phyloP scores from a whole-genome alignment of 352 stramenopile species.

The Pythium brassicae region DNA sequence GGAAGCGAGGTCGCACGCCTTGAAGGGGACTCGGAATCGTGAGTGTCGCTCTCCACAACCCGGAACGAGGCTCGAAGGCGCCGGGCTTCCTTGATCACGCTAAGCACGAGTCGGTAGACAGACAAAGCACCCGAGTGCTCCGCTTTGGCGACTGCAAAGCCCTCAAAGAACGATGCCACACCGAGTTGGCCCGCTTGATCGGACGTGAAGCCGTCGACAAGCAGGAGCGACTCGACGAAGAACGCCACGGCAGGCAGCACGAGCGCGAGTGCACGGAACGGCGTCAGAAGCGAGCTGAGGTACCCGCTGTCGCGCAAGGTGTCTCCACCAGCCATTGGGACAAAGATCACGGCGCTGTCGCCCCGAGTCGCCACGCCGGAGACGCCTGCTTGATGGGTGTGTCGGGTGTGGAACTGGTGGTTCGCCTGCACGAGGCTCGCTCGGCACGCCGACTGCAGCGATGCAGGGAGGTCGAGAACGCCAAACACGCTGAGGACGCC shows the following conservation, averaged over 20 bases:
- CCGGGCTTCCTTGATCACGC: constrained; percentile 6
- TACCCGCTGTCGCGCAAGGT: constrained; percentile 14
- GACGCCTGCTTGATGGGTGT: not conserved
- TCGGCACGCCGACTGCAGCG: constrained; percentile 7
- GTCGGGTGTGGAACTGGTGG: not conserved
- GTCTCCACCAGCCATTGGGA: constrained; percentile 14
- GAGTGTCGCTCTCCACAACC: not conserved
- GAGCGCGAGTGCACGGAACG: constrained; percentile 29
- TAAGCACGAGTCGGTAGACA: constrained; percentile 1
- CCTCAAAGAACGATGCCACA: constrained; percentile 21
- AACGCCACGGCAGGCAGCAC: constrained; percentile 17
- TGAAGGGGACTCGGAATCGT: not conserved
- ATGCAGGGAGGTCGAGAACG: constrained; percentile 2
- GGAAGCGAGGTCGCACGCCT: not conserved
- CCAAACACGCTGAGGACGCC: constrained; percentile 3
- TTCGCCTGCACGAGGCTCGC: constrained; percentile 1
- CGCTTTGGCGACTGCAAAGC: constrained; percentile 10
- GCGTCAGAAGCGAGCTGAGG: constrained; percentile 21
- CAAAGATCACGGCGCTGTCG: constrained; percentile 16
- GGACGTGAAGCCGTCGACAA: constrained; percentile 23
- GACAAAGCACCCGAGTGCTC: not conserved
- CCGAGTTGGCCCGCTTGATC: constrained; percentile 13
- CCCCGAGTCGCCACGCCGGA: not conserved
- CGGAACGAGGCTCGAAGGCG: constrained; percentile 3
- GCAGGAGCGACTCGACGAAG: constrained; percentile 22